A percentile compares a stretch with the other conserved stretches of the same genome.
These are phyloP conservation scores for Taphrina deformans DNA, from an alignment of 1,139 yeast genomes.

Conservation along the genomic window DNA sequence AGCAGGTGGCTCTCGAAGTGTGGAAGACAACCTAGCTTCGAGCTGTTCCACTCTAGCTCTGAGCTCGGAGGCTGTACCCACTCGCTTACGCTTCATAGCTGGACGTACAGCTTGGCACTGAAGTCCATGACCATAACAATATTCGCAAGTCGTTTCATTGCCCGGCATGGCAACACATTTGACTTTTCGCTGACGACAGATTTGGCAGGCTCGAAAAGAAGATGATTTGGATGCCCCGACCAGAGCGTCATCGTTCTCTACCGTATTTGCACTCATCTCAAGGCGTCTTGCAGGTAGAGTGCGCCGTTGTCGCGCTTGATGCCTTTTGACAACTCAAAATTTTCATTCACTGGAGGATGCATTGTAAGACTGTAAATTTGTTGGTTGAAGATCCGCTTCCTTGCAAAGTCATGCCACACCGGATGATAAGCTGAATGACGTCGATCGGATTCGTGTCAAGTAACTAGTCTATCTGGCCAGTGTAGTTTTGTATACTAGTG, in stretches of 20 bases:
- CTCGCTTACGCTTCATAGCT: conserved; percentile 1
- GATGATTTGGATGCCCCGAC: neutral
- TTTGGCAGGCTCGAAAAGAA: conserved; percentile 22
- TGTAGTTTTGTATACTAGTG: too few species aligned
- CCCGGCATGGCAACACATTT: conserved; percentile 21
- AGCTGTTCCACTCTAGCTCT: conserved; percentile 29
- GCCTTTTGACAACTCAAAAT: too few species aligned
- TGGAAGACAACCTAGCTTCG: conserved; percentile 5
- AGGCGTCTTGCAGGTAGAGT: neutral
- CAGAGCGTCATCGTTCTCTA: neutral
- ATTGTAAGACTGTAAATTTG: too few species aligned
- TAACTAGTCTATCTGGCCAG: too few species aligned
- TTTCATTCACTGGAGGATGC: too few species aligned
- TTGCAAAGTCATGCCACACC: too few species aligned
- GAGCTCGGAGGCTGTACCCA: conserved; percentile 11
- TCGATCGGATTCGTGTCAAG: too few species aligned
- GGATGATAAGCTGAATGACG: too few species aligned
- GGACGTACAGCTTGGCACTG: conserved; percentile 22
- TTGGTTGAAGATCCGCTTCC: too few species aligned
- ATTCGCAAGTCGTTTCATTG: conserved; percentile 18
- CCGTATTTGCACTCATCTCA: neutral
- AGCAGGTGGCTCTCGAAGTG: neutral
- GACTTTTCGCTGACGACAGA: conserved; percentile 23
- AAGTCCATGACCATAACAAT: conserved; percentile 9
- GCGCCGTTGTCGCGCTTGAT: neutral